A percentile compares a stretch with the other conserved stretches of the same genome.
These are phyloP conservation scores for Coemansia sp. DNA, from an alignment of 192 early-diverging fungal species.

Conservation along the genomic window DNA sequence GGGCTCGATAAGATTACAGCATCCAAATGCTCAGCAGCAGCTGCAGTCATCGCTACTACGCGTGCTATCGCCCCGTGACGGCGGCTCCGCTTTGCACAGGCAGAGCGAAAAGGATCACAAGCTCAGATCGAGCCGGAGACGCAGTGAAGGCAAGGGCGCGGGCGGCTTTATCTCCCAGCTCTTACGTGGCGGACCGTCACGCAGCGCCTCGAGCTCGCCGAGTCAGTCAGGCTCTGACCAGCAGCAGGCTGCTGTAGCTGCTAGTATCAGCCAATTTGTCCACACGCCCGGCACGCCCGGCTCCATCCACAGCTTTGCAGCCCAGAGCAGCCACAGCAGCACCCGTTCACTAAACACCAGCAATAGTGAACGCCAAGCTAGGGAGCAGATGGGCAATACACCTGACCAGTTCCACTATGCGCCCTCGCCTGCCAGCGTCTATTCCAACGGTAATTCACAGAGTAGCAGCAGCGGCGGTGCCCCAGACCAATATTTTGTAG, in stretches of 20 bases:
- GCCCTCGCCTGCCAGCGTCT: neutral
- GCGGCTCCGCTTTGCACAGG: neutral
- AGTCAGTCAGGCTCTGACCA: neutral
- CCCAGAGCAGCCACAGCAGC: too few species aligned
- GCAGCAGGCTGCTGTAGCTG: constrained; percentile 12
- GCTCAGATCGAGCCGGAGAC: constrained; percentile 5
- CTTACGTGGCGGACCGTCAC: constrained; percentile 14
- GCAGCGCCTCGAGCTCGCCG: neutral
- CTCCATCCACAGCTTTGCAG: too few species aligned
- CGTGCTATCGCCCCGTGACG: constrained; percentile 10
- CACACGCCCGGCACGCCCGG: neutral
- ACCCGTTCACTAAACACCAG: neutral
- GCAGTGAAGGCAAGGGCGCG: constrained; percentile 2
- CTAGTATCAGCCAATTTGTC: neutral
- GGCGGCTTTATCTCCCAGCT: constrained; percentile 42
- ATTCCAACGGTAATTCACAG: neutral
- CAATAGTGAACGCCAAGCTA: neutral
- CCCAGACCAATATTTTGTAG: neutral
- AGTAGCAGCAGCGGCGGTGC: neutral
- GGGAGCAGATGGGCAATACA: neutral
- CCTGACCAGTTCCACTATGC: neutral
- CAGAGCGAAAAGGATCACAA: constrained; percentile 5
- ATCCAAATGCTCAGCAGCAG: constrained; percentile 9
- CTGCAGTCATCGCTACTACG: constrained; percentile 9
- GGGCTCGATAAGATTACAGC: constrained; percentile 14